Evolutionary conservation across 768 basidiomycete genomes (phyloP).

Genomic region (Hebeloma cylindrosporum): DNA sequence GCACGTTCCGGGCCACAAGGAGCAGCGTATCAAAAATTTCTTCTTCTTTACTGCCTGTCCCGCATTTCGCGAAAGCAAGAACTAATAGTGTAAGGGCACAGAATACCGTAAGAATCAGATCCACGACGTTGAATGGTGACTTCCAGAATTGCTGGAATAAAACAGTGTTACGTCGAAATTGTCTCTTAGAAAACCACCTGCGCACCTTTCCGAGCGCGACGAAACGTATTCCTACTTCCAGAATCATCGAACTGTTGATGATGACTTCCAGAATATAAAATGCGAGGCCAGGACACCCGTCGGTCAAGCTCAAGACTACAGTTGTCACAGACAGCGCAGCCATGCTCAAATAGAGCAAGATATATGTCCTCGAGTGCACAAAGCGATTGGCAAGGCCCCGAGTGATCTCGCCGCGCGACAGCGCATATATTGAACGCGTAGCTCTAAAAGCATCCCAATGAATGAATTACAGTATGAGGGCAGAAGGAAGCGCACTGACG

Average conservation of each 20-base stretch:
- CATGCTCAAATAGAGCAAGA: constrained; percentile 87
- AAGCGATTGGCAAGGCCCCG: constrained; percentile 88
- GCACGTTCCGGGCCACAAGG: constrained; percentile 87
- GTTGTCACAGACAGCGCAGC: constrained; percentile 85
- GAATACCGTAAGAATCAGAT: constrained; percentile 84
- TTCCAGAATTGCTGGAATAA: constrained; percentile 87
- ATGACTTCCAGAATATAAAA: constrained; percentile 91
- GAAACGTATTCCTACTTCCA: constrained; percentile 89
- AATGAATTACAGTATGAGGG: constrained; percentile 16
- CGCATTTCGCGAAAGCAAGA: constrained; percentile 85
- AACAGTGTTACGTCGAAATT: neutral
- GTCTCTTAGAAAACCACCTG: constrained; percentile 10
- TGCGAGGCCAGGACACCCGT: constrained; percentile 82
- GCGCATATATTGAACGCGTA: constrained; percentile 80
- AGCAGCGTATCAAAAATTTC: constrained; percentile 92
- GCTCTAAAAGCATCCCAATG: constrained; percentile 43
- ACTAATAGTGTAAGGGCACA: constrained; percentile 89
- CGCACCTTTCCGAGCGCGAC: constrained; percentile 91
- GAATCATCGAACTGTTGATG: constrained; percentile 89
- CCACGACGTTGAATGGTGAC: constrained; percentile 88
- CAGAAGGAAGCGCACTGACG: constrained; percentile 23
- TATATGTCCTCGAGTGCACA: constrained; percentile 85
- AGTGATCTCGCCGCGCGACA: constrained; percentile 80
- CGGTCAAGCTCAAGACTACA: constrained; percentile 76
- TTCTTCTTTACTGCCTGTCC: constrained; percentile 83